Percentiles rank a stretch among this genome's conserved stretches.
phyloP scores from a whole-genome alignment of 2,329 filamentous ascomycete genomes.

The Pezicula carpinea region DNA sequence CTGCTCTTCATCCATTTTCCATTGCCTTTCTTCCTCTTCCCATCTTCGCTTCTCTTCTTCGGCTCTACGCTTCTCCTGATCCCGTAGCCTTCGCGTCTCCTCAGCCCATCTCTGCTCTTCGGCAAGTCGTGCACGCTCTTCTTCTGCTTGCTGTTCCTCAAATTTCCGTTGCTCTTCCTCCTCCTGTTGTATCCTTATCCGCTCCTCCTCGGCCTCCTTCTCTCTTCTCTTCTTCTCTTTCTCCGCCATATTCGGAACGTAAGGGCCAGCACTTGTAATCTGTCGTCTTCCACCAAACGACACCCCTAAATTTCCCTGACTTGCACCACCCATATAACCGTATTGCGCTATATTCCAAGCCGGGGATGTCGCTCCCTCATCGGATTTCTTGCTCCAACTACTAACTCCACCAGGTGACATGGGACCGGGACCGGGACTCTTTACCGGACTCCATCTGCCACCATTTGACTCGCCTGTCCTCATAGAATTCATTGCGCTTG shows the following conservation, averaged over 20 bases:
- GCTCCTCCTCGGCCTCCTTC: slow-evolving; percentile 54
- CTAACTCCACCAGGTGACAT: slow-evolving; percentile 58
- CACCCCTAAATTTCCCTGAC: slow-evolving; percentile 91
- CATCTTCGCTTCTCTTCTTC: slow-evolving; percentile 68
- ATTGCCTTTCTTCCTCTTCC: slow-evolving; percentile 72
- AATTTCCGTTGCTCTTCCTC: slow-evolving; percentile 44
- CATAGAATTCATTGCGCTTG: slow-evolving; percentile 30
- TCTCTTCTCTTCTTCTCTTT: slow-evolving; percentile 68
- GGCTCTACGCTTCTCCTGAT: slow-evolving; percentile 52
- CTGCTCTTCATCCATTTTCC: slow-evolving; percentile 72
- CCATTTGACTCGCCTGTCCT: slow-evolving; percentile 37
- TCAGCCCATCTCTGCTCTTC: slow-evolving; percentile 66
- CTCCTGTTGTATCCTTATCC: slow-evolving; percentile 49
- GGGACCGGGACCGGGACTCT: slow-evolving; percentile 48
- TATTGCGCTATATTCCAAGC: slow-evolving; percentile 99
- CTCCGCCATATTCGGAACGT: slow-evolving; percentile 76
- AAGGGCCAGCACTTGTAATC: slow-evolving; percentile 78
- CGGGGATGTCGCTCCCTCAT: slow-evolving; percentile 76
- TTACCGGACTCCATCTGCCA: slow-evolving; percentile 58
- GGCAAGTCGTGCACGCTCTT: slow-evolving; percentile 54
- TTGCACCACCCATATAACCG: slow-evolving; percentile 96
- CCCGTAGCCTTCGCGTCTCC: slow-evolving; percentile 54
- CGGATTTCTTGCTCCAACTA: slow-evolving; percentile 83
- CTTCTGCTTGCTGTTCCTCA: slow-evolving; percentile 50
- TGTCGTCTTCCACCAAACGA: slow-evolving; percentile 87